These are phyloP conservation scores for Aureobasidium vineae DNA, from an alignment of 2,329 filamentous ascomycete species.

Conservation along the genomic window DNA sequence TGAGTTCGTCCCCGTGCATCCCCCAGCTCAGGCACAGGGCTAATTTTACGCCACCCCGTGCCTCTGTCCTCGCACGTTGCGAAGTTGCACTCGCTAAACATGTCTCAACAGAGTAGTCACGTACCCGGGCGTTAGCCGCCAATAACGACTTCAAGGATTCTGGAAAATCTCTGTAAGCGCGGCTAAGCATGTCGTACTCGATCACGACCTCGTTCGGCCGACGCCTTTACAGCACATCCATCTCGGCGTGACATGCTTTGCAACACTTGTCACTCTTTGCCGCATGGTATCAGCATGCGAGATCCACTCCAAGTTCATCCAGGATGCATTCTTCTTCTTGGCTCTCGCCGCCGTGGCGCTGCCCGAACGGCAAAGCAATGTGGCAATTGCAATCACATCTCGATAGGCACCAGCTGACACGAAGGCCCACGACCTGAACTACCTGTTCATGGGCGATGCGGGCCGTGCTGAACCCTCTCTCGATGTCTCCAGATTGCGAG, in stretches of 20 bases:
- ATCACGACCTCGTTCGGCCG: background rate
- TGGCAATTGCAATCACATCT: slow-evolving; percentile 6
- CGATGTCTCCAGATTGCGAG: background rate
- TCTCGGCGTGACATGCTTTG: slow-evolving; percentile 17
- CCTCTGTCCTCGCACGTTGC: slow-evolving; percentile 8
- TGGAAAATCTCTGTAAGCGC: slow-evolving; percentile 8
- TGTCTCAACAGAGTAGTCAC: background rate
- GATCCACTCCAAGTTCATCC: background rate
- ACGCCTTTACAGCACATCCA: background rate
- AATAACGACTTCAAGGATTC: slow-evolving; percentile 4
- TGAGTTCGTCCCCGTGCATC: slow-evolving; percentile 3
- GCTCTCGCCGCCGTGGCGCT: slow-evolving; percentile 5
- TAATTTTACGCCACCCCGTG: slow-evolving; percentile 14
- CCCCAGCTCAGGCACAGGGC: background rate
- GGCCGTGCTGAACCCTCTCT: background rate
- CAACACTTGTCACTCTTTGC: slow-evolving; percentile 7
- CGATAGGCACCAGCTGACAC: slow-evolving; percentile 6
- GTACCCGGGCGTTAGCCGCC: background rate
- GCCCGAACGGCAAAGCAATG: background rate
- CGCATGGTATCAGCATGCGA: background rate
- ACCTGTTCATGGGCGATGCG: background rate
- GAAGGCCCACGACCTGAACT: background rate
- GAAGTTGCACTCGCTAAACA: slow-evolving; percentile 15
- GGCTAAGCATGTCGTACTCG: too few relatives aligned
- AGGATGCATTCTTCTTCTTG: background rate